A percentile compares a stretch with the other conserved stretches of the same genome.
Conservation (phyloP, 371 early-diverging fungal species). For the Entomophthora muscae region DNA sequence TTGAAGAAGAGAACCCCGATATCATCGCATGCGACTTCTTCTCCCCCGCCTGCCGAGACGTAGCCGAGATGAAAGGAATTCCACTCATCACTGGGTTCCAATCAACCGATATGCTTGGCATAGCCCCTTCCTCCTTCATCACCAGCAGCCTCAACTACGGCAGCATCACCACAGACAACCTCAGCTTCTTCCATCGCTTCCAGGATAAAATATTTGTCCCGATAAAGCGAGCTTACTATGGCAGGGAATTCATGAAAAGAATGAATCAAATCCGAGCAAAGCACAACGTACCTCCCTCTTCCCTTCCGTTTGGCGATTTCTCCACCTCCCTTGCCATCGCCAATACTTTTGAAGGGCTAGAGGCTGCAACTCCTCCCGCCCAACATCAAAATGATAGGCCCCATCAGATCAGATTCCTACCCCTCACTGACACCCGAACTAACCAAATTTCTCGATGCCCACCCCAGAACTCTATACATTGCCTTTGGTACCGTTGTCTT, state of each 20-base stretch:
- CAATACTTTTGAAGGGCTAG: too few species aligned
- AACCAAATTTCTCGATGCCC: too few species aligned
- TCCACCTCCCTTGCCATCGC: not conserved
- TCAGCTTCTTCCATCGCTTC: not conserved
- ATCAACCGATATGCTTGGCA: not conserved
- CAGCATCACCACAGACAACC: too few species aligned
- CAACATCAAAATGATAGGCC: constrained; percentile 4
- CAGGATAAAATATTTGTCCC: not conserved
- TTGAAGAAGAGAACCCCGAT: constrained; percentile 1
- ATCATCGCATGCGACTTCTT: not conserved
- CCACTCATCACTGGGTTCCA: not conserved
- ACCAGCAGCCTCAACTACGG: not conserved
- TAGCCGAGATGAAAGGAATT: too few species aligned
- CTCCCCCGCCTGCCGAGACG: too few species aligned
- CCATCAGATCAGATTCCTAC: constrained; percentile 3
- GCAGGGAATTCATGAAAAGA: not conserved
- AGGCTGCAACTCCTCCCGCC: too few species aligned
- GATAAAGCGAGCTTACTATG: not conserved
- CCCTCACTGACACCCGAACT: too few species aligned
- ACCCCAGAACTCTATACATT: too few species aligned
- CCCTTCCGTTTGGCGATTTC: too few species aligned
- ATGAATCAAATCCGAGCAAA: not conserved
- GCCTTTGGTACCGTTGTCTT: not conserved
- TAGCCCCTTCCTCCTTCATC: not conserved
- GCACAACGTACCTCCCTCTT: not conserved